Percentiles rank a stretch among this genome's conserved stretches.
Conservation (phyloP, 1,139 yeast species). For the Geotrichum histeridarum region DNA sequence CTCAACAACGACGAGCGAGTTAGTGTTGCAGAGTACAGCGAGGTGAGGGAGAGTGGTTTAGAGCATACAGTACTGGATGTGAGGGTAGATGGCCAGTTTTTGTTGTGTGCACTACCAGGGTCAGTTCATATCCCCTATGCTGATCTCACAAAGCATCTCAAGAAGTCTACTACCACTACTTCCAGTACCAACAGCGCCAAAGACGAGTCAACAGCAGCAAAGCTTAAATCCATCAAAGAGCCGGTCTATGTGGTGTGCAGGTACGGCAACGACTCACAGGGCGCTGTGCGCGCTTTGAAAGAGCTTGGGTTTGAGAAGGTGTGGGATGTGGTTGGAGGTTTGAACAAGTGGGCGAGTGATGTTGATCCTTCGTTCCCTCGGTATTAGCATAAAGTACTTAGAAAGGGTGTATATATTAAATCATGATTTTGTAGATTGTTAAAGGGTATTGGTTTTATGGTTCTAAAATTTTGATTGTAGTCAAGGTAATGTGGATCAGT, state of each 20-base stretch:
- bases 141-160: conserved; percentile 25
- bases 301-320: conserved; percentile 49
- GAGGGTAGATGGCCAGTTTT: conserved; percentile 71
- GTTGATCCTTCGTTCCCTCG: conserved; percentile 62
- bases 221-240: conserved; percentile 9
- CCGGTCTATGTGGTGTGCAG: conserved; percentile 60
- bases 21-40: conserved; percentile 40
- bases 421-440: too few species aligned
- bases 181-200: conserved; percentile 13
- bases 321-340: conserved; percentile 71
- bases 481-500: too few species aligned
- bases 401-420: too few species aligned
- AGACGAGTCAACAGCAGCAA: conserved; percentile 1
- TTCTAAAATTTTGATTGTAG: too few species aligned
- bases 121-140: conserved; percentile 57
- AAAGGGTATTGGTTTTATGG: too few species aligned
- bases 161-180: conserved; percentile 17
- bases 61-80: conserved; percentile 58
- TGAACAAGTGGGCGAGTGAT: conserved; percentile 60
- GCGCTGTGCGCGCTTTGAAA: conserved; percentile 57
- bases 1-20: conserved; percentile 44
- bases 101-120: conserved; percentile 55
- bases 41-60: background rate
- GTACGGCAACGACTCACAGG: conserved; percentile 85
- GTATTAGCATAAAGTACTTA: conserved; percentile 42